Conservation (phyloP, 805 yeast genomes). For the Teunomyces panamensis region DNA sequence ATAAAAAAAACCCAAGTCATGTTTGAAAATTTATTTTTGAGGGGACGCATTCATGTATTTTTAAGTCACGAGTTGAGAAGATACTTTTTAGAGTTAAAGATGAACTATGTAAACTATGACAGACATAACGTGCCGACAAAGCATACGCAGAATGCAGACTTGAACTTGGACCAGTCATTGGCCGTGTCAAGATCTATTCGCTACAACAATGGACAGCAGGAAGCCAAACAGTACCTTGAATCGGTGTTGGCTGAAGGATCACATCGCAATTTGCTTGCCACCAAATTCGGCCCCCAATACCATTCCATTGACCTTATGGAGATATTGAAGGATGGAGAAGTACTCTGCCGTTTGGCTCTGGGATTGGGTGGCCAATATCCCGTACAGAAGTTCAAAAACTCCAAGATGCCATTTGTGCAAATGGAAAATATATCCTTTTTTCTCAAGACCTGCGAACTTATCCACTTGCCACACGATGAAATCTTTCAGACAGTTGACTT, state of each 20-base stretch:
- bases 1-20: neutral
- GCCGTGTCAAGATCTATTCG: conserved; percentile 48
- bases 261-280: conserved; percentile 9
- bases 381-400: conserved; percentile 49
- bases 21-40: too few relatives aligned
- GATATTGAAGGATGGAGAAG: conserved; percentile 57
- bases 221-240: conserved; percentile 57
- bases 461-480: conserved; percentile 80
- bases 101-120: conserved; percentile 9
- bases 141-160: conserved; percentile 14
- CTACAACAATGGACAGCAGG: conserved; percentile 39
- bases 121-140: conserved; percentile 9
- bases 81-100: neutral
- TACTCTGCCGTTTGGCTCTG: conserved; percentile 35
- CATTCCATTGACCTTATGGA: conserved; percentile 45
- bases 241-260: conserved; percentile 19
- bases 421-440: conserved; percentile 86
- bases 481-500: conserved; percentile 76
- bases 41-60: neutral
- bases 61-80: neutral
- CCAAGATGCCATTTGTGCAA: conserved; percentile 69
- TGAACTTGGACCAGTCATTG: conserved; percentile 66
- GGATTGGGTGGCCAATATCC: conserved; percentile 16
- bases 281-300: conserved; percentile 8
- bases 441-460: conserved; percentile 53